phyloP scores from a whole-genome alignment of 345 rosid species.

The Populus deltoides region DNA sequence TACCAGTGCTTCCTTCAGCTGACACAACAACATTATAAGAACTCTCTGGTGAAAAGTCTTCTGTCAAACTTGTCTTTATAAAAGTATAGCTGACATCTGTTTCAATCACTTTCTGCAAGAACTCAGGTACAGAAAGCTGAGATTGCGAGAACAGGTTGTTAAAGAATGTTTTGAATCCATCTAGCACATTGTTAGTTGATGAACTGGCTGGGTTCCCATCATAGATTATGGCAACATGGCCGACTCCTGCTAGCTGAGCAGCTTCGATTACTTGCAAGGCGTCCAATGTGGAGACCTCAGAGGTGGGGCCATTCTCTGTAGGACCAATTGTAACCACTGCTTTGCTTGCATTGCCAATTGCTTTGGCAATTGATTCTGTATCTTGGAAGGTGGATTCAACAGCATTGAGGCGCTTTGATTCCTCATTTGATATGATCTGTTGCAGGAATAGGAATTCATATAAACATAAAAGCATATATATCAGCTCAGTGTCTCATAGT shows the following conservation, averaged over 20 bases:
- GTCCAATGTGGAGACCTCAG: slow-evolving; percentile 59
- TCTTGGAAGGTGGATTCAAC: slow-evolving; percentile 69
- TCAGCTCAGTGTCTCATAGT: not conserved
- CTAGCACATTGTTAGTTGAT: slow-evolving; percentile 71
- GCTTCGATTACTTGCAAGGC: slow-evolving; percentile 76
- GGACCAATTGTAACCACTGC: slow-evolving; percentile 78
- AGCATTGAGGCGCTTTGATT: slow-evolving; percentile 75
- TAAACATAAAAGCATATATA: not conserved
- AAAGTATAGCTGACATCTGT: slow-evolving; percentile 75
- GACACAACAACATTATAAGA: slow-evolving; percentile 78
- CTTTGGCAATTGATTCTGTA: slow-evolving; percentile 81
- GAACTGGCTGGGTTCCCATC: slow-evolving; percentile 38
- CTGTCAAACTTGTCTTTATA: slow-evolving; percentile 70
- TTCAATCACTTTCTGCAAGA: slow-evolving; percentile 62
- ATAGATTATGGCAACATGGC: slow-evolving; percentile 74
- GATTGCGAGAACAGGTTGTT: slow-evolving; percentile 64
- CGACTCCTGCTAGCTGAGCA: slow-evolving; percentile 78
- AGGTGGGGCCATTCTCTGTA: slow-evolving; percentile 63
- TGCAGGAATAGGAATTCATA: not conserved
- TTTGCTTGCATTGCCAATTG: slow-evolving; percentile 96
- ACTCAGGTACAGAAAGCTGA: slow-evolving; percentile 60
- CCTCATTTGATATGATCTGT: slow-evolving; percentile 81
- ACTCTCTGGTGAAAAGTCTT: slow-evolving; percentile 77
- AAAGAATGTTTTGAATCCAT: slow-evolving; percentile 77
- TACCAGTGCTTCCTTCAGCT: slow-evolving; percentile 54